phyloP scores from a whole-genome alignment of 139 green algal species.

The Haematococcus sp. region DNA sequence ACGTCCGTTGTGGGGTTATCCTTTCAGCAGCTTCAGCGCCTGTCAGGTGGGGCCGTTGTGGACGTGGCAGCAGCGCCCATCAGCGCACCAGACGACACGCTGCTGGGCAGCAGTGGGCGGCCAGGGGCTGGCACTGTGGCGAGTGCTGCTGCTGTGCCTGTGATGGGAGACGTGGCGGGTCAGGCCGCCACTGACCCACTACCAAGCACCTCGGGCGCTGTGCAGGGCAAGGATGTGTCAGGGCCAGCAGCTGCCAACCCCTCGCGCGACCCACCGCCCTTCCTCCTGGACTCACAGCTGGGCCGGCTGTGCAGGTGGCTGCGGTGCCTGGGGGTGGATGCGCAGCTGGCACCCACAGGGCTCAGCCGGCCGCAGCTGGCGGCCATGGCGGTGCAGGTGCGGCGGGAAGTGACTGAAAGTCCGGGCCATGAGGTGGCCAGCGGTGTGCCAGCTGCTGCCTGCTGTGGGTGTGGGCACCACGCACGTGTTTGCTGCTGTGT shows the following conservation, averaged over 20 bases:
- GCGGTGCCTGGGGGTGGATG: slow-evolving; percentile 48
- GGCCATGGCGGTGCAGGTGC: slow-evolving; percentile 4
- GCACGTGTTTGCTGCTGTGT: no score
- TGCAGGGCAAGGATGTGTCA: no score
- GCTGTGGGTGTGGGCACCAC: no score
- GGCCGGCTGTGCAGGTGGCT: slow-evolving; percentile 58
- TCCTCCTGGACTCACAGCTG: slow-evolving; percentile 59
- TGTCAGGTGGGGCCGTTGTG: background rate
- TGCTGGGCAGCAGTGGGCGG: background rate
- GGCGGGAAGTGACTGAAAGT: background rate
- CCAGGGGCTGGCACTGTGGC: background rate
- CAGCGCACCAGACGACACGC: background rate
- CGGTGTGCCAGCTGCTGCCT: no score
- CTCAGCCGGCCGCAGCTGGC: slow-evolving; percentile 6
- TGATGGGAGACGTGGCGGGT: no score
- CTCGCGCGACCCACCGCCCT: slow-evolving; percentile 5
- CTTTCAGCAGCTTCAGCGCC: background rate
- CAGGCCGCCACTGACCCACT: no score
- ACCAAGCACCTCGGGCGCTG: no score
- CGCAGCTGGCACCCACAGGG: slow-evolving; percentile 26
- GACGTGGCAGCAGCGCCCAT: background rate
- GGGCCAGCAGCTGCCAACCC: no score
- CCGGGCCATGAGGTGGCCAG: no score
- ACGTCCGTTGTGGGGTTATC: no score
- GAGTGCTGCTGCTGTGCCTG: no score